phyloP scores from a whole-genome alignment of 306 rosid species.

The Sicyos baderoa region DNA sequence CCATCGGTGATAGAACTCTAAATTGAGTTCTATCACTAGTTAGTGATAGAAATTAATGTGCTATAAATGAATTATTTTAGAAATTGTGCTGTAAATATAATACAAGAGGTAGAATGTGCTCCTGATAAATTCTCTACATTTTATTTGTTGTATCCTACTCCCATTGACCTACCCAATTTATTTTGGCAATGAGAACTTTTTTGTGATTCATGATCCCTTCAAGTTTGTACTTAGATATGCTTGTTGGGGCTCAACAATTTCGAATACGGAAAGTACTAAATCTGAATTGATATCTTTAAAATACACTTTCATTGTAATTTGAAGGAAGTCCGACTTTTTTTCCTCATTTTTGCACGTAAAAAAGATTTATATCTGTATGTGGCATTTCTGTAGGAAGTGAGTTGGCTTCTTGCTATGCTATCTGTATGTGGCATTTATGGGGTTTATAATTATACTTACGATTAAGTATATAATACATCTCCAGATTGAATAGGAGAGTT shows the following conservation, averaged over 20 bases:
- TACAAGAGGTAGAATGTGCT: too few relatives aligned
- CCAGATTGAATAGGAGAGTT: not conserved
- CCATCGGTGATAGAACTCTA: too few relatives aligned
- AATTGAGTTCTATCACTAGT: too few relatives aligned
- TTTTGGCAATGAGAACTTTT: not conserved
- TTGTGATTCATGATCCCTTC: not conserved
- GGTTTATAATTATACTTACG: not conserved
- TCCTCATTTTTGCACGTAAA: too few relatives aligned
- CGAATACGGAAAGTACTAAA: not conserved
- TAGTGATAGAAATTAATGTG: too few relatives aligned
- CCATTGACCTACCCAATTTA: not conserved
- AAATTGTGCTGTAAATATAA: too few relatives aligned
- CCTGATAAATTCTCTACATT: too few relatives aligned
- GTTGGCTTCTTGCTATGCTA: not conserved
- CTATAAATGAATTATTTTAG: too few relatives aligned
- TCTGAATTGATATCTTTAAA: not conserved
- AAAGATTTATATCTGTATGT: not conserved
- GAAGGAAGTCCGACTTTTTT: not conserved
- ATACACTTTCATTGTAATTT: not conserved
- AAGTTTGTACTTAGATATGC: not conserved
- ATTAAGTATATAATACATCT: not conserved
- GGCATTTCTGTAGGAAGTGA: not conserved
- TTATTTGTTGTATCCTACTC: not conserved
- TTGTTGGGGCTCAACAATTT: not conserved
- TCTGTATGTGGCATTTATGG: not conserved